These are phyloP conservation scores for Acanthamoeba culbertsoni DNA, from an alignment of 208 protist species.

Conservation along the genomic window DNA sequence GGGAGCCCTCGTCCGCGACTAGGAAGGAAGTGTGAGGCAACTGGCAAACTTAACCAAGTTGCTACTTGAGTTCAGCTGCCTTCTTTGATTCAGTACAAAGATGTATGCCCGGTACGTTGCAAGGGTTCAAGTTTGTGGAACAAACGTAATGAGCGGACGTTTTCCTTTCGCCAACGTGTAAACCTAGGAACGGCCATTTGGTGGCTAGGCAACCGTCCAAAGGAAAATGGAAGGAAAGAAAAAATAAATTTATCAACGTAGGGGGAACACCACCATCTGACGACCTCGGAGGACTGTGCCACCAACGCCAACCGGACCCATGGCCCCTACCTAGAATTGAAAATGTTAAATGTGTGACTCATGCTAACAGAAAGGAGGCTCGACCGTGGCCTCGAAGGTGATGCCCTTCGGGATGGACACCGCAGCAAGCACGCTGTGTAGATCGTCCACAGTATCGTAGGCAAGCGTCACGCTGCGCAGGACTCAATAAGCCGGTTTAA, in stretches of 20 bases:
- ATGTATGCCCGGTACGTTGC: no score
- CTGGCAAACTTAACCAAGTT: no score
- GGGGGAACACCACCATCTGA: not conserved
- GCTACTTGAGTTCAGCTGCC: no score
- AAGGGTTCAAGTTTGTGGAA: no score
- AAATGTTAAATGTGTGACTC: not conserved
- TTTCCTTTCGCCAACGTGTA: no score
- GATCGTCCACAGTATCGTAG: not conserved
- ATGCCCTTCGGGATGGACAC: not conserved
- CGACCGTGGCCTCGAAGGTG: not conserved
- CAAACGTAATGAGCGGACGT: no score
- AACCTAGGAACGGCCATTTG: not conserved
- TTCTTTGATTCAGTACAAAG: no score
- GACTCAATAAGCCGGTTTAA: not conserved
- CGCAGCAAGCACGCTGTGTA: not conserved
- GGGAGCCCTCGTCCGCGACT: no score
- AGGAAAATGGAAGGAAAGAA: not conserved
- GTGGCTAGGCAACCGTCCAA: not conserved
- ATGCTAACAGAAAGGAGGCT: not conserved
- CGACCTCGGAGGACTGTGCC: not conserved
- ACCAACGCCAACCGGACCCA: not conserved
- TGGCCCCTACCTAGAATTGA: not conserved
- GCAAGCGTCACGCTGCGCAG: conserved; percentile 1
- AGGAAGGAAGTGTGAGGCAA: no score
- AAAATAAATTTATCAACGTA: not conserved